Base-by-base conservation (phyloP, 139 green algal genomes). In the Deuterostichococcus epilithicus region DNA sequence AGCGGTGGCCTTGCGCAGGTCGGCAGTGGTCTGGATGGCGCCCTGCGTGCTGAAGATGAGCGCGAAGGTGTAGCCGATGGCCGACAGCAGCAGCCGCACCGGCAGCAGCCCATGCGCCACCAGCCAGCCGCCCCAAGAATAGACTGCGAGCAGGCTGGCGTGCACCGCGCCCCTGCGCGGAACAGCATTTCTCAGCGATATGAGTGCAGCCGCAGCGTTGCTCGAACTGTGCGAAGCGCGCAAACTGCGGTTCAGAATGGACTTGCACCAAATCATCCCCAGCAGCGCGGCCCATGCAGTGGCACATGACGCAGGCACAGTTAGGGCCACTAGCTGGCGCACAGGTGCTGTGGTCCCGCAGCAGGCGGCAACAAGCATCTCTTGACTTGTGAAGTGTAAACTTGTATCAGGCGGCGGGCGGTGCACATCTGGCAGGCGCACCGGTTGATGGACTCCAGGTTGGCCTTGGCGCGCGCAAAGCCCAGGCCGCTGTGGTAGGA, bases 31-130 rank as follows among this genome's bases (percentile, higher is more conserved):
- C 85, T 94, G 92, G 45, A 94, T 86, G 8, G 85, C 74, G 30
- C 93, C 92, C 81, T 94, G 93, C 0, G 90, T 94, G 34, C 93
- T 93, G 78, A 96, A 98, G 38, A 94, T 88, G 18, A 97, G 82
- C 25, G 76, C 88, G 77, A 96, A 98, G 38, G 92, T 97, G 86
- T 95, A 97, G 70, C 94, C 94, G 42, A 98, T 95, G 78, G 90
- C 91, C 25, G 82, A 87, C 30, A 97, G 84, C 76, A 98, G 88
- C 35, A 91, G 83, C 0, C 90, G 71, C 45, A 94, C 68, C 2
- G 92, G 89, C 83, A 98, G 90, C 26, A 91, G 78, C 3, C 85
- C 85, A 0, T 77, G 42, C 35, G 78, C 77, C 28, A 98, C 88
- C 20, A 98, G 86, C 68, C 76, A 92, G 28, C 93, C 92, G 33